These are phyloP conservation scores for Cyberlindnera bimundalis DNA, from an alignment of 805 yeast genomes.

Conservation along the genomic window DNA sequence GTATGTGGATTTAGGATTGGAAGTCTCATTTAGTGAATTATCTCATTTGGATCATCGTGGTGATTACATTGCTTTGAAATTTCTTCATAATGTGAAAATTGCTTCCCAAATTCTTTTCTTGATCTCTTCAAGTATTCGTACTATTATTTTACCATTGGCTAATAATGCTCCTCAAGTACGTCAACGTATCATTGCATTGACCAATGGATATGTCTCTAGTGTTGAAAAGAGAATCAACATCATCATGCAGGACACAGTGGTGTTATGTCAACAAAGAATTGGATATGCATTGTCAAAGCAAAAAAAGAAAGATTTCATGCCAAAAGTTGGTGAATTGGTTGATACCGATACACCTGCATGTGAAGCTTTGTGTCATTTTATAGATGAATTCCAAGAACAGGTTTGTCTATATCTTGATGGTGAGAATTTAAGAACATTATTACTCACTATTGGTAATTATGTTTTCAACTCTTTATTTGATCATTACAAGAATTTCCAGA, in stretches of 20 bases:
- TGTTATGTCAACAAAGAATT: constrained; percentile 49
- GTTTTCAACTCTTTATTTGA: constrained; percentile 56
- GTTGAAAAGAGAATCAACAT: constrained; percentile 66
- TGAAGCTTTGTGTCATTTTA: constrained; percentile 53
- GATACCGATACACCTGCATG: constrained; percentile 73
- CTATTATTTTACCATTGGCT: constrained; percentile 73
- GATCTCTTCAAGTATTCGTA: constrained; percentile 68
- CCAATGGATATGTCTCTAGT: constrained; percentile 56
- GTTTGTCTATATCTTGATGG: constrained; percentile 37
- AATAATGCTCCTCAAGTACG: constrained; percentile 54
- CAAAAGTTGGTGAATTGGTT: constrained; percentile 33
- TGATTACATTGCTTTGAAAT: constrained; percentile 40
- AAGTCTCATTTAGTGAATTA: constrained; percentile 54
- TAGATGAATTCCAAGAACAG: constrained; percentile 40
- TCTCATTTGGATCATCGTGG: constrained; percentile 34
- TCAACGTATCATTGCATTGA: constrained; percentile 54
- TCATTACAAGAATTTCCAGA: constrained; percentile 73
- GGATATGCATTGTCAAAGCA: constrained; percentile 56
- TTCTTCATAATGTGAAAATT: constrained; percentile 46
- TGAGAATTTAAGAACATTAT: constrained; percentile 47
- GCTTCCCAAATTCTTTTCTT: constrained; percentile 61
- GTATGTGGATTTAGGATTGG: constrained; percentile 73
- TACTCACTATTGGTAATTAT: constrained; percentile 55
- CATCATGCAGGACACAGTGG: constrained; percentile 57
- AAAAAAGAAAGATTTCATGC: constrained; percentile 65